These are phyloP conservation scores for Prunus armeniaca DNA, from an alignment of 306 rosid genomes.

Conservation along the genomic window DNA sequence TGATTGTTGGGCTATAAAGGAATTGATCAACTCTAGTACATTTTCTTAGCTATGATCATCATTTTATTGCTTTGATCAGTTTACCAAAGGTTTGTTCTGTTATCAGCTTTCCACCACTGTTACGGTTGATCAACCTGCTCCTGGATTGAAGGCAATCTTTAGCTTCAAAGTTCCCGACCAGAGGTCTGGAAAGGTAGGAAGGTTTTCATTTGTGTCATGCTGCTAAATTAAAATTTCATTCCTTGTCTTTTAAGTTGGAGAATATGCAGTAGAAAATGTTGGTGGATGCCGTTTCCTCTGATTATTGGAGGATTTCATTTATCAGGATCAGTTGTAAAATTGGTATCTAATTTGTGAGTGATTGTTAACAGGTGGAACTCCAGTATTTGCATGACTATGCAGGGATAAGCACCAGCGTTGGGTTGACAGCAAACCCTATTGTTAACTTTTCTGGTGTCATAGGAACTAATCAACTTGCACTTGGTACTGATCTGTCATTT, in stretches of 20 bases:
- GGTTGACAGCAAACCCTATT: conserved; percentile 81
- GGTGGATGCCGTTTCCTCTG: neutral
- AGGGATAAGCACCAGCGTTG: conserved; percentile 72
- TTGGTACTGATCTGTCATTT: conserved; percentile 73
- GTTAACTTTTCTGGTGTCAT: conserved; percentile 77
- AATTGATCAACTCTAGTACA: neutral
- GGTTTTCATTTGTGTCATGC: neutral
- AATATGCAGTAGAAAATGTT: neutral
- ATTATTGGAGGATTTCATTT: neutral
- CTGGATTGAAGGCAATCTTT: conserved; percentile 76
- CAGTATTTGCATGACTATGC: conserved; percentile 83
- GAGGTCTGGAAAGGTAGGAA: conserved; percentile 86
- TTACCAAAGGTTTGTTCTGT: conserved; percentile 15
- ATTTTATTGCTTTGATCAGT: neutral
- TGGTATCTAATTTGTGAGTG: conserved; percentile 21
- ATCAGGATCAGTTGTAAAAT: neutral
- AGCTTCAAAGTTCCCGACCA: conserved; percentile 84
- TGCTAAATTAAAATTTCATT: neutral
- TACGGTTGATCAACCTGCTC: conserved; percentile 70
- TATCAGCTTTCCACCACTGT: conserved; percentile 66
- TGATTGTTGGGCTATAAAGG: neutral
- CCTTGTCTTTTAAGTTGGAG: neutral
- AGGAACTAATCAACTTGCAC: conserved; percentile 59
- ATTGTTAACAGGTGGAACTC: conserved; percentile 62
- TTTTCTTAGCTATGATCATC: neutral